A percentile compares a stretch with the other conserved stretches of the same genome.
These are phyloP conservation scores for Physaria fendleri DNA, from an alignment of 345 rosid genomes.

Conservation along the genomic window DNA sequence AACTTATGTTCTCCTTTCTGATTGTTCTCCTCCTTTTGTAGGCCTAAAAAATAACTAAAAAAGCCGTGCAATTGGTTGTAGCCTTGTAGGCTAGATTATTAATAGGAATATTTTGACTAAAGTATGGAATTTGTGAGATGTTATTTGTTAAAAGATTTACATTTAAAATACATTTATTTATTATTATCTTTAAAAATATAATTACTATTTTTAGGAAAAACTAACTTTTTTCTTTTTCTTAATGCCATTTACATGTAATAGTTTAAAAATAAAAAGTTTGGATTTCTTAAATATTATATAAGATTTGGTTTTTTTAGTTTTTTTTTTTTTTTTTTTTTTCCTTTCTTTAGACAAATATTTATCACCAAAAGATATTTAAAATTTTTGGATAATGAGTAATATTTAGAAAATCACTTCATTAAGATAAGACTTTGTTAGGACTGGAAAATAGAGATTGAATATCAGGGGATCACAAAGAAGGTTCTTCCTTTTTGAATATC, in stretches of 20 bases:
- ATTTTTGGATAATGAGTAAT: not conserved
- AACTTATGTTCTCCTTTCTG: not conserved
- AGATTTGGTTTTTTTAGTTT: not conserved
- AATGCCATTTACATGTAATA: no score
- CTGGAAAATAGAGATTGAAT: no score
- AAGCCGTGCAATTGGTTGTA: not conserved
- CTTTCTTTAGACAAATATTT: not conserved
- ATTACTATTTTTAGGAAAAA: no score
- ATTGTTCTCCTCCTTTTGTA: constrained; percentile 8
- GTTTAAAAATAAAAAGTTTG: not conserved
- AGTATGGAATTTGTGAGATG: no score
- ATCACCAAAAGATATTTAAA: not conserved
- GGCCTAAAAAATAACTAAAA: not conserved
- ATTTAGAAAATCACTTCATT: not conserved
- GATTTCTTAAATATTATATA: not conserved
- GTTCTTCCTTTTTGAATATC: no score
- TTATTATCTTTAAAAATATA: no score
- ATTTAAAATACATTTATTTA: no score
- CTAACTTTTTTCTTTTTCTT: no score
- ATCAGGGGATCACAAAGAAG: no score
- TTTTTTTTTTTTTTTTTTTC: not conserved
- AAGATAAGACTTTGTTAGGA: no score
- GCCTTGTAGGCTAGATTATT: not conserved
- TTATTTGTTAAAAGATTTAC: no score
- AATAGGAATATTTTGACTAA: not conserved